phyloP scores from a whole-genome alignment of 768 basidiomycete species.

The Lyophyllum shimeji region DNA sequence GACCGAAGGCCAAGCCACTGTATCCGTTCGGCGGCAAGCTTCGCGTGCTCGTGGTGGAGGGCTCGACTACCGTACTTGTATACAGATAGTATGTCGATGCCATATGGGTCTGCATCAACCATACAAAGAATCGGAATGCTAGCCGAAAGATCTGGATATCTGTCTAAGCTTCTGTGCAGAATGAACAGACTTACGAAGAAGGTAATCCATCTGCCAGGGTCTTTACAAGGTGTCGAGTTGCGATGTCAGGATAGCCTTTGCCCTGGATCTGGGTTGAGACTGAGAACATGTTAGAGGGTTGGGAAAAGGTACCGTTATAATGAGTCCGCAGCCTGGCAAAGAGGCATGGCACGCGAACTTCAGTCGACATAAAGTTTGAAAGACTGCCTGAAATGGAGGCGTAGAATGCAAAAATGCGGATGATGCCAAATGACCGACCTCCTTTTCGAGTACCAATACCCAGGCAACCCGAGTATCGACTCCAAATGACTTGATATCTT shows the following conservation, averaged over 20 bases:
- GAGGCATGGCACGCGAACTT: slow-evolving; percentile 46
- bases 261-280: slow-evolving; percentile 51
- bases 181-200: slow-evolving; percentile 41
- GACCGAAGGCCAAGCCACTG: slow-evolving; percentile 80
- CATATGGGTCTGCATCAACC: slow-evolving; percentile 91
- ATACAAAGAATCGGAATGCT: slow-evolving; percentile 79
- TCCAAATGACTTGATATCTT: slow-evolving; percentile 66
- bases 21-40: slow-evolving; percentile 65
- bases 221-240: slow-evolving; percentile 83
- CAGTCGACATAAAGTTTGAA: slow-evolving; percentile 76
- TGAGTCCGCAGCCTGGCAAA: slow-evolving; percentile 63
- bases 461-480: slow-evolving; percentile 58
- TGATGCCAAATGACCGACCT: slow-evolving; percentile 46
- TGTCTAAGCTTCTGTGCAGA: neutral
- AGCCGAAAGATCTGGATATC: slow-evolving; percentile 3
- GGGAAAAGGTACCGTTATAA: slow-evolving; percentile 64
- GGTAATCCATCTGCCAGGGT: slow-evolving; percentile 69
- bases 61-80: slow-evolving; percentile 79
- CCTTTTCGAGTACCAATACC: slow-evolving; percentile 93
- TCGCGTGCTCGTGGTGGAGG: slow-evolving; percentile 69
- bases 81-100: slow-evolving; percentile 87
- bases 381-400: slow-evolving; percentile 72
- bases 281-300: neutral
- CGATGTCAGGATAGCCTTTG: slow-evolving; percentile 95
- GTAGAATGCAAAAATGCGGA: neutral